A percentile compares a stretch with the other conserved stretches of the same genome.
Conservation (phyloP, 495 filamentous ascomycete genomes). For the Penicillium bovifimosum region DNA sequence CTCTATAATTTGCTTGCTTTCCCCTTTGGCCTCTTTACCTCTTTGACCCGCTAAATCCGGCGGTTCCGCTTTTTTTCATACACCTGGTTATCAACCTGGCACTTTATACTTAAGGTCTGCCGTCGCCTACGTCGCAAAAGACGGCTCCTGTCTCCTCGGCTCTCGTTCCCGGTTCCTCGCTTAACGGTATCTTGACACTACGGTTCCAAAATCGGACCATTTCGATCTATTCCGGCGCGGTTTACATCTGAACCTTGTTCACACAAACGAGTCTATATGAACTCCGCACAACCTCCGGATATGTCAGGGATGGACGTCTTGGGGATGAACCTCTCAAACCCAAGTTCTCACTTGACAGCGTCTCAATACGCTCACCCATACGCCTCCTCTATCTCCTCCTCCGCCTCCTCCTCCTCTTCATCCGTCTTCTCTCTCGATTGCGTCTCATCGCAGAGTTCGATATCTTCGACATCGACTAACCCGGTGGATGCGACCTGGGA, state of each 20-base stretch:
- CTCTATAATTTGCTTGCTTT: not conserved
- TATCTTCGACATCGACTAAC: conserved; percentile 43
- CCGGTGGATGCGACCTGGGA: conserved; percentile 47
- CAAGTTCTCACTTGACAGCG: conserved; percentile 32
- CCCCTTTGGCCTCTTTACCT: not conserved
- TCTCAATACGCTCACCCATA: conserved; percentile 52
- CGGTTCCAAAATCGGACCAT: conserved; percentile 34
- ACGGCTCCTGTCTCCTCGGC: conserved; percentile 43
- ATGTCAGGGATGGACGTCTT: conserved; percentile 48
- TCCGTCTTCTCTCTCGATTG: conserved; percentile 75
- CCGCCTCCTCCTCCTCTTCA: conserved; percentile 69
- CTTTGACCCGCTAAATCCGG: not conserved
- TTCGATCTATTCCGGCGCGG: conserved; percentile 14
- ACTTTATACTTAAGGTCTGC: conserved; percentile 36
- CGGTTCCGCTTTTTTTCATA: conserved; percentile 1
- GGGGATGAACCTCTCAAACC: conserved; percentile 43
- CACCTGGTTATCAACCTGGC: conserved; percentile 28
- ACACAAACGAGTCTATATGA: conserved; percentile 16
- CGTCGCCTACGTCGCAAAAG: conserved; percentile 42
- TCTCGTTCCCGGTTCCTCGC: conserved; percentile 45
- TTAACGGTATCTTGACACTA: conserved; percentile 41
- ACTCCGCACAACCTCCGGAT: conserved; percentile 29
- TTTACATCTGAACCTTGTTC: conserved; percentile 1
- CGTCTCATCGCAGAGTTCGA: conserved; percentile 48
- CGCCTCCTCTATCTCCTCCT: conserved; percentile 61